Evolutionary conservation across 164 flowering plant genomes (phyloP).

Genomic region (Echeveria elegans): DNA sequence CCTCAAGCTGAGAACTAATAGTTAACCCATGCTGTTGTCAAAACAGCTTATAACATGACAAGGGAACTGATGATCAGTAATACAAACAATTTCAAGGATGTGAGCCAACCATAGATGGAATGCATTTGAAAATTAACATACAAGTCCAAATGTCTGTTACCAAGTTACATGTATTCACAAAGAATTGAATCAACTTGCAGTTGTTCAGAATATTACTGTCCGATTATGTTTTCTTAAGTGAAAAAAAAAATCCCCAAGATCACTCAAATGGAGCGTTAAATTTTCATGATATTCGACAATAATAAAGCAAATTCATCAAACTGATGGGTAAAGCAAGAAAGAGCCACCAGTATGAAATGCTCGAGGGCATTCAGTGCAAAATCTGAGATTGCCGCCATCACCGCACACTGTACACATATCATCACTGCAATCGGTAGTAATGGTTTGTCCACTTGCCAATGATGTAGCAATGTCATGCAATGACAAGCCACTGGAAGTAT

Average conservation of each 20-base stretch:
- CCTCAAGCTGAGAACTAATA: conserved; percentile 5
- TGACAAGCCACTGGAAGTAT: conserved; percentile 61
- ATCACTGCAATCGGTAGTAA: conserved; percentile 46
- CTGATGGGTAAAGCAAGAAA: not conserved
- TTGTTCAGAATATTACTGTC: not conserved
- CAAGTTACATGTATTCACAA: conserved; percentile 2
- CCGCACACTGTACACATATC: conserved; percentile 85
- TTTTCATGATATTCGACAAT: too few species aligned
- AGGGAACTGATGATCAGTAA: not conserved
- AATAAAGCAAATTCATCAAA: not conserved
- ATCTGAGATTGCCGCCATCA: conserved; percentile 55
- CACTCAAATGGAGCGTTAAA: too few species aligned
- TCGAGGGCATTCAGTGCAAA: conserved; percentile 69
- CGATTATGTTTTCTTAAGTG: not conserved
- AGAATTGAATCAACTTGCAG: not conserved
- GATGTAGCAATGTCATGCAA: conserved; percentile 82
- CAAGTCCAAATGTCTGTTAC: not conserved
- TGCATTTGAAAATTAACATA: not conserved
- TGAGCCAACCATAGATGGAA: not conserved
- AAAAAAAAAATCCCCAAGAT: too few species aligned
- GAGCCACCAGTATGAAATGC: conserved; percentile 65
- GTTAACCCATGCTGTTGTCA: not conserved
- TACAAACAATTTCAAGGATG: not conserved
- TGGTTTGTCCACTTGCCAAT: conserved; percentile 56
- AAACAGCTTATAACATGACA: not conserved